A percentile compares a stretch with the other conserved stretches of the same genome.
Evolutionary conservation across 257 asterid species (phyloP).

Genomic region (Voacanga thouarsii): DNA sequence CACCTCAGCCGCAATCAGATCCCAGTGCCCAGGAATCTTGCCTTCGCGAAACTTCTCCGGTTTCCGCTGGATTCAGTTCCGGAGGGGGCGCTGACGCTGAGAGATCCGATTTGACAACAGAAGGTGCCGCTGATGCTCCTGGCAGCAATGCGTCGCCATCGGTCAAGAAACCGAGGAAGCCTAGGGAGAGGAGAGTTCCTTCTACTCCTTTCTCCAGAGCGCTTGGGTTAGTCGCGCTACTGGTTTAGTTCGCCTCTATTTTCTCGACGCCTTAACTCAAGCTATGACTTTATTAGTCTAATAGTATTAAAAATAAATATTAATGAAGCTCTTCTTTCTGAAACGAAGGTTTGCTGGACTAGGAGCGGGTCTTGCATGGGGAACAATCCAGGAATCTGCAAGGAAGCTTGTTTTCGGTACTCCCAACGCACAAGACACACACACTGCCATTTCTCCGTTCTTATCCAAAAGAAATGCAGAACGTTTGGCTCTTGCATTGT

Average conservation of each 20-base stretch:
- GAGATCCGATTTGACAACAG: not conserved
- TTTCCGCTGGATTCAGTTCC: not conserved
- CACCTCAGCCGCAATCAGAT: not conserved
- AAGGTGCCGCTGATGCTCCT: constrained; percentile 8
- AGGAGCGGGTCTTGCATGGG: constrained; percentile 99
- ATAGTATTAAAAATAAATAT: not conserved
- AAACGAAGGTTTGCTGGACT: constrained; percentile 87
- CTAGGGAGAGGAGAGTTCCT: constrained; percentile 91
- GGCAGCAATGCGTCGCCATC: not conserved
- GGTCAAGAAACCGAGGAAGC: constrained; percentile 53
- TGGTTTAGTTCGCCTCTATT: not conserved
- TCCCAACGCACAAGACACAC: constrained; percentile 40
- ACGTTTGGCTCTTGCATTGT: constrained; percentile 93
- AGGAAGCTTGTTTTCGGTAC: constrained; percentile 80
- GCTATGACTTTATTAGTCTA: not conserved
- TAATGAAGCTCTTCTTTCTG: constrained; percentile 9
- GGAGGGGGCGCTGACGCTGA: not conserved
- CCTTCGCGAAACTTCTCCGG: not conserved
- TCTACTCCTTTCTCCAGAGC: constrained; percentile 91
- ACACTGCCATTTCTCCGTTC: constrained; percentile 57
- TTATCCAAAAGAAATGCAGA: constrained; percentile 88
- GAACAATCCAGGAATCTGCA: constrained; percentile 90
- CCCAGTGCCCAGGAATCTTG: not conserved
- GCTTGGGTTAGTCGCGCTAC: constrained; percentile 50
- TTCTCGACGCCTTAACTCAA: not conserved